Evolutionary conservation across 176 grass and related monocot species (phyloP).

Genomic region (Cenchrus fungigraminus): DNA sequence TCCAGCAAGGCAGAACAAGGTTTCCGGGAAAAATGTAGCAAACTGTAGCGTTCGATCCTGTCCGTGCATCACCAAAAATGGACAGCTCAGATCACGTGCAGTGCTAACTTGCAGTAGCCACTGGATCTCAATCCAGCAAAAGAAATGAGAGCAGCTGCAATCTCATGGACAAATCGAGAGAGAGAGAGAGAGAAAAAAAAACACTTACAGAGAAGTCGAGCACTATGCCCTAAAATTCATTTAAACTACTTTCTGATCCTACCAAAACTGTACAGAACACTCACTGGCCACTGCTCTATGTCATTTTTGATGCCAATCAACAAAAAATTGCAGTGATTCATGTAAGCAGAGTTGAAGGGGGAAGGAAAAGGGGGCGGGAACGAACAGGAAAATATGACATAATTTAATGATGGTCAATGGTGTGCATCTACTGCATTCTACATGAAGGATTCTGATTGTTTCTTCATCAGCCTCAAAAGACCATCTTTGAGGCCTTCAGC

Average conservation of each 20-base stretch:
- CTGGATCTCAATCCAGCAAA: too few species aligned
- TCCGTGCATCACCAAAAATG: too few species aligned
- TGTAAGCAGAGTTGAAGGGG: neutral
- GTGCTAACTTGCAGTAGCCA: too few species aligned
- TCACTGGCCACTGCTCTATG: neutral
- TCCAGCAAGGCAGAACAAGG: too few species aligned
- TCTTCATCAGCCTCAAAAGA: constrained; percentile 53
- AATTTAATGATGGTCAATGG: neutral
- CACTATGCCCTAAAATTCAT: neutral
- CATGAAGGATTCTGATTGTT: constrained; percentile 48
- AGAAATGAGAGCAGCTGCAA: neutral
- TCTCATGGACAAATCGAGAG: neutral
- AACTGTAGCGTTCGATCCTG: too few species aligned
- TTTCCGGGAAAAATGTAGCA: neutral
- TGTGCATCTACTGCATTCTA: constrained; percentile 32
- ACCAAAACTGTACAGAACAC: neutral
- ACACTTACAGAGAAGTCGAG: neutral
- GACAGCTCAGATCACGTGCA: too few species aligned
- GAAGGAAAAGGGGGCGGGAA: neutral
- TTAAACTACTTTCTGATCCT: neutral
- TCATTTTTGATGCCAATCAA: neutral
- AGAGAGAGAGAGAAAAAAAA: too few species aligned
- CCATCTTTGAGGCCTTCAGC: constrained; percentile 4
- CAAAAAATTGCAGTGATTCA: neutral
- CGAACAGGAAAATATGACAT: neutral